Percentiles rank a stretch among this genome's conserved stretches.
These are phyloP conservation scores for Volvariella surrecta DNA, from an alignment of 1,284 basidiomycete species.

Conservation along the genomic window DNA sequence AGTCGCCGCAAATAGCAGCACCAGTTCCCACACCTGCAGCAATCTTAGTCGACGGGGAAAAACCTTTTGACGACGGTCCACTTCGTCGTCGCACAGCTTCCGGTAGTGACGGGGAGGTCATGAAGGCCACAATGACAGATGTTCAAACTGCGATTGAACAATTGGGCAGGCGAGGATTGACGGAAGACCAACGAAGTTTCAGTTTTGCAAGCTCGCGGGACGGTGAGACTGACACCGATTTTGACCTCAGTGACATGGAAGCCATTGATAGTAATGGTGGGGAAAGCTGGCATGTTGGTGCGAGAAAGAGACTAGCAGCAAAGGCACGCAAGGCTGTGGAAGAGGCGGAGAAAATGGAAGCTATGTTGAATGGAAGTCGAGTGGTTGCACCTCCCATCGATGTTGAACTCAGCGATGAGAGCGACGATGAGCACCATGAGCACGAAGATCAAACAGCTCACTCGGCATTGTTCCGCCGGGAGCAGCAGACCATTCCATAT, in stretches of 20 bases:
- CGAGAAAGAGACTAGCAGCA: slow-evolving; percentile 64
- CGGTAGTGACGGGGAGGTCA: slow-evolving; percentile 45
- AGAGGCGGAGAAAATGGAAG: slow-evolving; percentile 30
- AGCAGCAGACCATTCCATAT: slow-evolving; percentile 46
- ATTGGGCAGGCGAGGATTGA: slow-evolving; percentile 35
- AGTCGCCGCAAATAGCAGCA: slow-evolving; percentile 18
- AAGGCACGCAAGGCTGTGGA: slow-evolving; percentile 59
- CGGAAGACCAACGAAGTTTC: slow-evolving; percentile 50
- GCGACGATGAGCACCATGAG: slow-evolving; percentile 49
- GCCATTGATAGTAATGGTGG: slow-evolving; percentile 29
- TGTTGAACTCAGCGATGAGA: slow-evolving; percentile 76
- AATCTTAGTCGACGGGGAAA: slow-evolving; percentile 22
- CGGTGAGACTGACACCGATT: slow-evolving; percentile 42
- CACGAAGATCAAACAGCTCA: slow-evolving; percentile 27
- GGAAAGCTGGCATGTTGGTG: slow-evolving; percentile 56
- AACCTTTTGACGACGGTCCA: neutral
- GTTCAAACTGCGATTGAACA: slow-evolving; percentile 83
- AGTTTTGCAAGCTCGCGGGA: slow-evolving; percentile 62
- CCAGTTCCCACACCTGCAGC: slow-evolving; percentile 26
- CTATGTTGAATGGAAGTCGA: slow-evolving; percentile 16
- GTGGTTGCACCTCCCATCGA: slow-evolving; percentile 55
- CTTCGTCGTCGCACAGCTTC: slow-evolving; percentile 12
- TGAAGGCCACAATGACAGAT: slow-evolving; percentile 81
- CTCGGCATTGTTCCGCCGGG: slow-evolving; percentile 24
- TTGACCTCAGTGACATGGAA: slow-evolving; percentile 36